phyloP scores from a whole-genome alignment of 2,329 filamentous ascomycete genomes.

The Trichophyton rubrum region DNA sequence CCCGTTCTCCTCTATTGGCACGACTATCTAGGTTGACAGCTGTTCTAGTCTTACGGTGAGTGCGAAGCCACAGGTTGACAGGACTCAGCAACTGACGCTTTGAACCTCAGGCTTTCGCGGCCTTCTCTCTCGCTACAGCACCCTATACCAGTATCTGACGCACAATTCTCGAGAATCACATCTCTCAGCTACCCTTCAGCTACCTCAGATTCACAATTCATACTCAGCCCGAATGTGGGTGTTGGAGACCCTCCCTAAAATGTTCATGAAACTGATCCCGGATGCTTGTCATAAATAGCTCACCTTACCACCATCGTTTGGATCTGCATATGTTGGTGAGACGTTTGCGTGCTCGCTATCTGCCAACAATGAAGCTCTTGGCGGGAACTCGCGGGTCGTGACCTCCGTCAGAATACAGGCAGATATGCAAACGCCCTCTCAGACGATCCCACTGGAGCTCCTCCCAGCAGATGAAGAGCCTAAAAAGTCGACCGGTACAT shows the following conservation, averaged over 20 bases:
- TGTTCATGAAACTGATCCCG: neutral
- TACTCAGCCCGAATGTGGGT: conserved; percentile 43
- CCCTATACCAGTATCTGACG: conserved; percentile 33
- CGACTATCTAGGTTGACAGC: conserved; percentile 15
- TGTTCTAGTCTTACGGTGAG: conserved; percentile 29
- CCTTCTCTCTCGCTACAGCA: conserved; percentile 40
- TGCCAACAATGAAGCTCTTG: conserved; percentile 70
- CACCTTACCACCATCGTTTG: conserved; percentile 81
- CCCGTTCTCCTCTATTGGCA: conserved; percentile 8
- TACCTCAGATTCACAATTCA: conserved; percentile 39
- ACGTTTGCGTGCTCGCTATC: conserved; percentile 89
- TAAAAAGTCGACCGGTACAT: conserved; percentile 26
- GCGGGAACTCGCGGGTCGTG: conserved; percentile 39
- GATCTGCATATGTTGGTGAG: conserved; percentile 89
- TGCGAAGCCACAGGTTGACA: neutral
- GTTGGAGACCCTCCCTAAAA: neutral
- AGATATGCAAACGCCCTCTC: conserved; percentile 87
- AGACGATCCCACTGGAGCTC: conserved; percentile 53
- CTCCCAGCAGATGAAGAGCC: conserved; percentile 40
- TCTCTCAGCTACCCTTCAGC: conserved; percentile 59
- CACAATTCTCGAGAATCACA: conserved; percentile 46
- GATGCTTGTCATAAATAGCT: conserved; percentile 33
- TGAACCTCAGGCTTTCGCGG: conserved; percentile 55
- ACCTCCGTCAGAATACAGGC: conserved; percentile 72
- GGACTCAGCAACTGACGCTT: neutral